Evolutionary conservation across 192 early-diverging fungal genomes (phyloP).

Genomic region (Tieghemiomyces parasiticus): DNA sequence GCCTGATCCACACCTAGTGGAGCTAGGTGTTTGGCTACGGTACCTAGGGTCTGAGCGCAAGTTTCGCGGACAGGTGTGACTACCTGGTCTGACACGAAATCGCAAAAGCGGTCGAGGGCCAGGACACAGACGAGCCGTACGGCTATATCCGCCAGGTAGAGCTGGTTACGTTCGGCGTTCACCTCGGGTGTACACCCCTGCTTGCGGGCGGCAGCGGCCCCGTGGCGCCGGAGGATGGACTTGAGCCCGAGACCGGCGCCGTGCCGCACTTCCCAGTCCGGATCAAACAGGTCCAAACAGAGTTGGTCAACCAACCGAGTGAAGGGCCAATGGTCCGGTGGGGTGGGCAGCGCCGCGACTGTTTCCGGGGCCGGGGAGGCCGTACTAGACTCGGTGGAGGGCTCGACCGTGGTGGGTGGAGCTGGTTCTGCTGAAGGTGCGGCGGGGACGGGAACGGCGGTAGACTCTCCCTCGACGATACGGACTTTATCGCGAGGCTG

Average conservation of each 20-base stretch:
- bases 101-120: conserved; percentile 87
- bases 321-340: conserved; percentile 66
- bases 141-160: conserved; percentile 74
- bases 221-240: conserved; percentile 74
- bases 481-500: not conserved
- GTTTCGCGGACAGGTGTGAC: conserved; percentile 94
- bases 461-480: not conserved
- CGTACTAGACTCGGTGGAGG: conserved; percentile 7
- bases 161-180: conserved; percentile 55
- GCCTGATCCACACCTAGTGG: conserved; percentile 40
- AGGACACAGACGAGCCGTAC: conserved; percentile 90
- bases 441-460: conserved; percentile 10
- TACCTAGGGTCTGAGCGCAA: conserved; percentile 68
- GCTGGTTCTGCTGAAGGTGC: no score
- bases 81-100: conserved; percentile 91
- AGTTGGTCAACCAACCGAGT: conserved; percentile 48
- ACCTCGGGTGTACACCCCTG: conserved; percentile 30
- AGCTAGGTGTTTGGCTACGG: conserved; percentile 45
- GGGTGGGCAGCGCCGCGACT: no score
- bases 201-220: conserved; percentile 59
- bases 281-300: conserved; percentile 52
- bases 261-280: conserved; percentile 85
- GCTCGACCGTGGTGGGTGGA: conserved; percentile 38
- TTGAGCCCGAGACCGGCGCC: conserved; percentile 91
- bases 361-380: conserved; percentile 14